These are phyloP conservation scores for Claviceps digitariae DNA, from an alignment of 2,329 filamentous ascomycete species.

Conservation along the genomic window DNA sequence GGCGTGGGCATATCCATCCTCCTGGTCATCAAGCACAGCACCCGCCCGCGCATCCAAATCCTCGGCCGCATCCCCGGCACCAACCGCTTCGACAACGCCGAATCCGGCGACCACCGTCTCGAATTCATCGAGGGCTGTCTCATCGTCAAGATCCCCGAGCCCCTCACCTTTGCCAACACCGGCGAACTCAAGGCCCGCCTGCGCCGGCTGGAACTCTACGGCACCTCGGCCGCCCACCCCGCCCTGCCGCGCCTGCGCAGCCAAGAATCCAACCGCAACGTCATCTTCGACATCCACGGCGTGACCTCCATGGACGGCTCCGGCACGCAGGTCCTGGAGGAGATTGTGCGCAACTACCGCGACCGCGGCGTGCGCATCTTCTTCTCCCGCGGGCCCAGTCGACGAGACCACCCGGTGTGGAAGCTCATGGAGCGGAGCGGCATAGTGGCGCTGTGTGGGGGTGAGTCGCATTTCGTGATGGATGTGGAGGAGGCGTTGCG, in stretches of 20 bases:
- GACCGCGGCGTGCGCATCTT: slow-evolving; percentile 64
- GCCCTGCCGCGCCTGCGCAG: slow-evolving; percentile 67
- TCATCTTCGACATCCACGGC: slow-evolving; percentile 97
- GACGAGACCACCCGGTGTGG: slow-evolving; percentile 46
- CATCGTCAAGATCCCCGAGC: slow-evolving; percentile 96
- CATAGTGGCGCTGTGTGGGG: slow-evolving; percentile 74
- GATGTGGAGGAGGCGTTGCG: slow-evolving; percentile 76
- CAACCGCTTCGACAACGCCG: slow-evolving; percentile 75
- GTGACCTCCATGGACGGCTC: slow-evolving; percentile 90
- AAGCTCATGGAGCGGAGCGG: slow-evolving; percentile 62
- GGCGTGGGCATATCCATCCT: slow-evolving; percentile 85
- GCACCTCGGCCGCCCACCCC: slow-evolving; percentile 73
- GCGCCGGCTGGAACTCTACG: slow-evolving; percentile 74
- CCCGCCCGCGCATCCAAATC: slow-evolving; percentile 89
- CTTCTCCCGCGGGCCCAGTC: slow-evolving; percentile 46
- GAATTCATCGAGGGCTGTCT: slow-evolving; percentile 87
- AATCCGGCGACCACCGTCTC: slow-evolving; percentile 54
- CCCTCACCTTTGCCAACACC: slow-evolving; percentile 92
- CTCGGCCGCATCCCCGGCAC: slow-evolving; percentile 78
- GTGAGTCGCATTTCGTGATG: slow-evolving; percentile 61
- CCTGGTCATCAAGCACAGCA: slow-evolving; percentile 79
- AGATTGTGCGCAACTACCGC: slow-evolving; percentile 77
- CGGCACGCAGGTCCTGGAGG: slow-evolving; percentile 77
- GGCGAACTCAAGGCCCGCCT: slow-evolving; percentile 79
- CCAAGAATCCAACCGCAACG: slow-evolving; percentile 73